Base-by-base conservation (phyloP, 208 protist species). In the Herpetomonas tarakana region DNA sequence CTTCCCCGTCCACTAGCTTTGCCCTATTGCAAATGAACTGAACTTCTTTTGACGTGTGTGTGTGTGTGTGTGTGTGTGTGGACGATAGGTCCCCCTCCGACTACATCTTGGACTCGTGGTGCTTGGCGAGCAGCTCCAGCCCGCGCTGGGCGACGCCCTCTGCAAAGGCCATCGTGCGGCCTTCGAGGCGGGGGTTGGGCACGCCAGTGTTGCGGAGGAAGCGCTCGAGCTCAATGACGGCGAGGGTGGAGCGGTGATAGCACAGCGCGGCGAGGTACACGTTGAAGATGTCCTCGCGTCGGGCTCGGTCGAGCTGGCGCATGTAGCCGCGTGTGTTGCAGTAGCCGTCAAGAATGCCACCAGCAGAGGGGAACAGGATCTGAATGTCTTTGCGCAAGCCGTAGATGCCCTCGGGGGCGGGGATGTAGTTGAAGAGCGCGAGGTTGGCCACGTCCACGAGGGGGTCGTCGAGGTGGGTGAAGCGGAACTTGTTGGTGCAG, bases 221-320 rank as follows among this genome's bases (percentile, higher is more conserved):
- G 21, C 47, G 26, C 12, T 25, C 57, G 21, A 62, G 21, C 28
- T 81, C 73, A 1, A 59, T 38, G n/a, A 82, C 46, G 47, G 71
- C 76, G 6, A 49, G 49, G 3, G 65, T 50, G 14, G 80, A 77
- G 3, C 68, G 46, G 27, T 84, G 77, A 29, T 87, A 64, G 54
- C 84, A 91, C 24, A 81, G 55, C 6, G 72, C 74, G 29, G 81
- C 70, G 1, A 91, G 51, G 65, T 91, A 91, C 18, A 91, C 81
- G 45, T 63, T 82, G 65, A 91, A 91, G 47, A 91, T 88, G 47
- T 76, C 72, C 26, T 91, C 76, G 24, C 84, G 74, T 25, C 68
- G 64, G 19, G 30, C 58, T 18, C 69, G 57, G 52, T 82, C 77
- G 30, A 91, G 59, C 46, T 78, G 68, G 28, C 68, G 77, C 78